Evolutionary conservation across 257 asterid genomes (phyloP), one percentile per base, ranked within the genome.

Genomic region (Forsythia suspensa): DNA sequence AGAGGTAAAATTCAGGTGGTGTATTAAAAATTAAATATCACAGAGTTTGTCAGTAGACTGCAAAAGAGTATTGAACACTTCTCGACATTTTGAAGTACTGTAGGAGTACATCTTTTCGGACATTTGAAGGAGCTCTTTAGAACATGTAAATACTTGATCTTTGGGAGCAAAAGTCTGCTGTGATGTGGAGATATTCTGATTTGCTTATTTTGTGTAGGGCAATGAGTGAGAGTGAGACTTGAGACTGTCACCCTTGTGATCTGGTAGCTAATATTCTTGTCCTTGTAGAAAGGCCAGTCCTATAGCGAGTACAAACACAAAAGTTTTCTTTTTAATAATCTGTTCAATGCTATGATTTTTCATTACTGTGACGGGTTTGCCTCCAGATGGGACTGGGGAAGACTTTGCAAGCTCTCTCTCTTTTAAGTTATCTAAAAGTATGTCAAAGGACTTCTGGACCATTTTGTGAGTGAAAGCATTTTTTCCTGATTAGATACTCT

Each of bases 311-410:
- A 20, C 13, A 59, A 37, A 21, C 43, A 70, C 34, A 46, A 21
- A 43, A 10, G 55, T 21, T 15, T 42, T 63, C 57, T 67, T 78
- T 67, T 48, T 75, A 75, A 76, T 71, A 40, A 15, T 51, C 76
- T 40, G 76, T 46, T 5, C 68, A 34, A 76, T 63, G 61, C 75
- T 16, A 24, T 18, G 82, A 80, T 37, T 74, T 82, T 71, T 66
- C 29, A 76, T 77, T 37, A 51, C 9, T 74, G 79, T 69, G 70
- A 77, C 68, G 79, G 52, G 36, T 74, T 79, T 78, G 76, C 80
- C 78, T 81, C 42, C 83, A 95, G 98, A 93, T 95, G 98, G 99
- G 98, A 37, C 89, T 95, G 57, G 99, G 99, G 68, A 95, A 95
- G 86, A 95, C 98, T 72, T 88, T 95, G 90, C 99, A 95, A 86